Conservation (phyloP, 208 protist species). For the Leishmania braziliensis region DNA sequence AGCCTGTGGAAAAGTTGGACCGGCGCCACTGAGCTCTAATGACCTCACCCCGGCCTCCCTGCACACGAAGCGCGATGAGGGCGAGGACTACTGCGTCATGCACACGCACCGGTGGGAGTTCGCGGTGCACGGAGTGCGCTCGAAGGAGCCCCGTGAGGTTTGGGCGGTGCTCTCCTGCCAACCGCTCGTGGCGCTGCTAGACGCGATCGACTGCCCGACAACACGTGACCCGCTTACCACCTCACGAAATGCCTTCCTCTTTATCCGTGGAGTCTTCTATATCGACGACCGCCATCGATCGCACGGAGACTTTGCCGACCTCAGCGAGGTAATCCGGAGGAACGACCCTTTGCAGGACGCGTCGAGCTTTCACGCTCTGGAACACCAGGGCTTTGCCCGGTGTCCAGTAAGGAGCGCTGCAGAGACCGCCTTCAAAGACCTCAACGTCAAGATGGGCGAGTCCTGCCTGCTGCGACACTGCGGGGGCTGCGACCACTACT, state of each 20-base stretch:
- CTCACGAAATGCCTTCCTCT: constrained; percentile 73
- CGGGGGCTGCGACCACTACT: constrained; percentile 80
- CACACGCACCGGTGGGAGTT: constrained; percentile 87
- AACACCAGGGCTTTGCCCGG: constrained; percentile 48
- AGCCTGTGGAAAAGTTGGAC: not conserved
- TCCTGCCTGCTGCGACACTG: constrained; percentile 66
- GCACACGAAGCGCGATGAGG: constrained; percentile 37
- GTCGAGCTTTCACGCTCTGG: not conserved
- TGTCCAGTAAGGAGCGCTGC: constrained; percentile 71
- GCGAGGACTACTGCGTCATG: constrained; percentile 71
- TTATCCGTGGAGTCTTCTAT: constrained; percentile 83
- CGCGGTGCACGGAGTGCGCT: constrained; percentile 38
- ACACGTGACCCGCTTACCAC: constrained; percentile 25
- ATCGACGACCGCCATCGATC: constrained; percentile 74
- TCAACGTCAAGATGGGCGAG: constrained; percentile 68
- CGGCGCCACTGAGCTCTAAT: constrained; percentile 17
- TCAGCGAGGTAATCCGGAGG: constrained; percentile 52
- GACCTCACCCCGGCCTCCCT: constrained; percentile 34
- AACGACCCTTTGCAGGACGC: constrained; percentile 36
- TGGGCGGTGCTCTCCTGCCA: constrained; percentile 85
- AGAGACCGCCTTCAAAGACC: constrained; percentile 69
- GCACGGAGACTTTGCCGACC: constrained; percentile 53
- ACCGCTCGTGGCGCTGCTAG: constrained; percentile 64
- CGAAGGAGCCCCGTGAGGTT: constrained; percentile 42
- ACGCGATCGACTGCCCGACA: constrained; percentile 61